Base-by-base conservation (phyloP, 2,329 filamentous ascomycete genomes). In the Bimuria novae-zelandiae region DNA sequence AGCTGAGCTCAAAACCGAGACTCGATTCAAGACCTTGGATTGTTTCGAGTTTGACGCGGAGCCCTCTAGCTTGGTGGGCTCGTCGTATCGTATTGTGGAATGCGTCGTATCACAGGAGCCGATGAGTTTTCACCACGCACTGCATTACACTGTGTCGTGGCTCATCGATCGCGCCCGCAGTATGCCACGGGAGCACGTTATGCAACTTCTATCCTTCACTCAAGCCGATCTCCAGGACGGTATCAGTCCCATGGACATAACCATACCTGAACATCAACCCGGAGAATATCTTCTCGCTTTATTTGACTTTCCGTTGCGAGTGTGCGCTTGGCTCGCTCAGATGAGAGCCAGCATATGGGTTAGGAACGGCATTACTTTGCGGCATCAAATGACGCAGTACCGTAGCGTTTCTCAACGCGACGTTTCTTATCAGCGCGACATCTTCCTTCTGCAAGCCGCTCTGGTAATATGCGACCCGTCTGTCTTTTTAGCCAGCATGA, bases 301-400 rank as follows among this genome's bases (percentile, higher is more conserved):
- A 46, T 96, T 99, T 66, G 94, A 99, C 72, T 96, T 90, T 65
- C 93, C 95, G 0, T 80, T 99, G 3, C 84, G 95, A 47, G 92
- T 97, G 0, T 97, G 92, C 70, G 92, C 91, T 17, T 99, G 94
- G 94, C 80, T 99, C 27, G 90, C 94, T 5, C 95, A 99, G 77
- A 97, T 99, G 86, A 96, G 96, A 73, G 92, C 93, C 16, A 90
- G 92, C 46, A 96, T 97, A 87, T 99, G 95, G 94, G 93, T 99
- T 58, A 87, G 94, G 51, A 99, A 99, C 69, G 94, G 94, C 2
- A 91, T 99, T 68, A 97, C 93, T 65, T 82, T 99, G 46, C 86
- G 93, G 33, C 94, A 99, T 71, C 94, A 99, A 74, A 94, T 95
- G 71, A 89, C 89, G 47, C 94, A 92, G 16, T 99, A 99, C 71